Evolutionary conservation across 2,329 filamentous ascomycete genomes (phyloP), one percentile per base, ranked within the genome.

Genomic region (Microcyclosporella mali): DNA sequence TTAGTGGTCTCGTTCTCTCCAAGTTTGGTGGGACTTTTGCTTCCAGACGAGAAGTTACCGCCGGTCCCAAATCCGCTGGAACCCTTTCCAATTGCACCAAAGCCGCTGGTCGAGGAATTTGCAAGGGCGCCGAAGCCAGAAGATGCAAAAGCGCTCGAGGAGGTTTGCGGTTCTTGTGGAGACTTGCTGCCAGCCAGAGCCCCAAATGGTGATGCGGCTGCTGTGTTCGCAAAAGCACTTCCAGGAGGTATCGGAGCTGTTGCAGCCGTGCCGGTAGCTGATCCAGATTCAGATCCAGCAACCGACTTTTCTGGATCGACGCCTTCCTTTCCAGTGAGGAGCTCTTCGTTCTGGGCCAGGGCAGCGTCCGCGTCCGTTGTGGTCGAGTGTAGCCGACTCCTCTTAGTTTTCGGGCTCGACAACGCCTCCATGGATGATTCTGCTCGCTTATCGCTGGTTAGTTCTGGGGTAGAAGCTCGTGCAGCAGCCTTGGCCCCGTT

Each of bases 71-170:
- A 62, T 11, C 57, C 59, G 19, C 56, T 52, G 17, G 57, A 33
- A 25, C 46, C 45, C 47, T 57, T 58, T 15, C 51, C 60, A 28
- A 66, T 50, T 33, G 65, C 50, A 21, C 63, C 64, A 40, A 68
- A 67, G 6, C 57, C 60, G 15, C 65, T 66, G 7, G 60, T 56
- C 6, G 58, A 51, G 6, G 69, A 65, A 15, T 48, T 58, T 14
- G 69, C 59, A 30, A 73, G 64, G 3, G 64, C 62, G 37, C 69
- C 62, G 42, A 73, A 73, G 14, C 63, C 69, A 29, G 70, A 73
- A 2, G 65, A 57, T 33, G 70, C 69, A 58, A 85, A 85, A 6
- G 70, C 69, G 32, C 64, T 63, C 3, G 65, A 49, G 4, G 69
- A 68, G 4, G 68, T 67, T 44, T 68, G 59, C 37, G 59, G 44